Conservation (phyloP, 1,284 basidiomycete genomes). For the Ceratobasidium sp. region DNA sequence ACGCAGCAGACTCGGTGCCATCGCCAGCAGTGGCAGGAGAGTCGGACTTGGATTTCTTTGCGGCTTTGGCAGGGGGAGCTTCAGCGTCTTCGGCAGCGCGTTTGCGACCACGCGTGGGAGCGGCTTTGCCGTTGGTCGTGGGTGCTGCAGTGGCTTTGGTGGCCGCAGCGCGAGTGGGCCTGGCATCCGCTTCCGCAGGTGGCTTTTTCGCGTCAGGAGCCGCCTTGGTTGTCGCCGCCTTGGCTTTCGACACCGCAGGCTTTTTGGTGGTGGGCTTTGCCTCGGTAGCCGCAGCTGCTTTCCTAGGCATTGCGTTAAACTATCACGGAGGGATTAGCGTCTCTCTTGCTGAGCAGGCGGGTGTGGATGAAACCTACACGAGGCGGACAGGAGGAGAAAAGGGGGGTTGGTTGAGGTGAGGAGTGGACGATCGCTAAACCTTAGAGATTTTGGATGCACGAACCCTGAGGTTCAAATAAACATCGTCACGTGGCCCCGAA, state of each 20-base stretch:
- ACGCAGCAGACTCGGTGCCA: not conserved
- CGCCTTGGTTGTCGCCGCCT: not conserved
- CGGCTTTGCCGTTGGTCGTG: constrained; percentile 31
- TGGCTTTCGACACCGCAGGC: constrained; percentile 10
- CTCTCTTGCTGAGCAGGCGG: not conserved
- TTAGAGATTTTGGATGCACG: constrained; percentile 35
- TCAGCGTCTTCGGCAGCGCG: constrained; percentile 22
- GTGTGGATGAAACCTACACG: constrained; percentile 2
- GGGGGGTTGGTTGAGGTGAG: constrained; percentile 23
- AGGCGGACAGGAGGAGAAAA: constrained; percentile 8
- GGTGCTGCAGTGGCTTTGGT: constrained; percentile 18
- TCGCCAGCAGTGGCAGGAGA: constrained; percentile 13
- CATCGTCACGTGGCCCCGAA: constrained; percentile 29
- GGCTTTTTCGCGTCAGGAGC: constrained; percentile 15
- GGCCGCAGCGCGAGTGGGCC: constrained; percentile 2
- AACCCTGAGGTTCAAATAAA: constrained; percentile 37
- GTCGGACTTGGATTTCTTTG: constrained; percentile 32
- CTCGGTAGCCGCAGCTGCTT: constrained; percentile 2
- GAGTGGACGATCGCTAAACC: constrained; percentile 17
- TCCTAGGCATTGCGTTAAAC: constrained; percentile 14
- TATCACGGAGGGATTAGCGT: constrained; percentile 1
- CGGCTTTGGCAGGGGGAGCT: constrained; percentile 5
- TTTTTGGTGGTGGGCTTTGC: constrained; percentile 16
- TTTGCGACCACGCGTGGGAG: constrained; percentile 39
- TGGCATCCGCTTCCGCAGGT: constrained; percentile 13